A percentile compares a stretch with the other conserved stretches of the same genome.
Evolutionary conservation across 2,329 filamentous ascomycete species (phyloP).

Genomic region (Nemania sp.): DNA sequence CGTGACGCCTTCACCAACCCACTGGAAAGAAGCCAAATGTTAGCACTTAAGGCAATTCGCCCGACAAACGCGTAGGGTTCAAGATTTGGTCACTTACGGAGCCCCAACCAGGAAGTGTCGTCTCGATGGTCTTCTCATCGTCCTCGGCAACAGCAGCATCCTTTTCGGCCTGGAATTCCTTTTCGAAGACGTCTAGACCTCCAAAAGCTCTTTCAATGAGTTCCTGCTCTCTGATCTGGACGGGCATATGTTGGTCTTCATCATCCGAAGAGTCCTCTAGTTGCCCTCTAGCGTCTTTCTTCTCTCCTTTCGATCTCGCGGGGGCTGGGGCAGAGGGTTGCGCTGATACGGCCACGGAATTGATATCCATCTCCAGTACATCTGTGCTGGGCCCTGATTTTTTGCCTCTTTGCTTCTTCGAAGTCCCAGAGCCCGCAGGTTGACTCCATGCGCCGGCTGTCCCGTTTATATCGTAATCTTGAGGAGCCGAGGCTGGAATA

Average conservation of each 20-base stretch:
- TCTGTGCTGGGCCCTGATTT: conserved; percentile 26
- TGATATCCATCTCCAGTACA: conserved; percentile 38
- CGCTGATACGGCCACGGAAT: conserved; percentile 32
- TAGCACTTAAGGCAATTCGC: background rate
- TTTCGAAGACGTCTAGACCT: conserved; percentile 74
- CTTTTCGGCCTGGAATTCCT: conserved; percentile 83
- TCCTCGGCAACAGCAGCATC: conserved; percentile 63
- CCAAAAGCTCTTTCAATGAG: conserved; percentile 86
- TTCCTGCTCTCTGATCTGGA: conserved; percentile 63
- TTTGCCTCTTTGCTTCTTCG: conserved; percentile 36
- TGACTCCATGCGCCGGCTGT: conserved; percentile 40
- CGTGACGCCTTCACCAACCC: conserved; percentile 83
- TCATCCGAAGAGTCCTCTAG: conserved; percentile 51
- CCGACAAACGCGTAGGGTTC: background rate
- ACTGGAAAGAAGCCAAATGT: conserved; percentile 14
- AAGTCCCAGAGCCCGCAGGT: conserved; percentile 25
- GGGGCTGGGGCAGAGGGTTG: conserved; percentile 29
- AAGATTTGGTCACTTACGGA: conserved; percentile 49
- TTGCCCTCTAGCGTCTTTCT: conserved; percentile 35
- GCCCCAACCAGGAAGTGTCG: conserved; percentile 92
- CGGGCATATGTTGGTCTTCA: conserved; percentile 55
- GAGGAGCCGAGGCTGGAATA: conserved; percentile 27
- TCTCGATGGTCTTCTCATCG: conserved; percentile 79
- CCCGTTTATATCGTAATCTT: conserved; percentile 21
- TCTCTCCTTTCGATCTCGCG: conserved; percentile 32